Percentiles rank a stretch among this genome's conserved stretches.
These are phyloP conservation scores for Chalciporus pseudorubinellus DNA, from an alignment of 768 basidiomycete species.

Conservation along the genomic window DNA sequence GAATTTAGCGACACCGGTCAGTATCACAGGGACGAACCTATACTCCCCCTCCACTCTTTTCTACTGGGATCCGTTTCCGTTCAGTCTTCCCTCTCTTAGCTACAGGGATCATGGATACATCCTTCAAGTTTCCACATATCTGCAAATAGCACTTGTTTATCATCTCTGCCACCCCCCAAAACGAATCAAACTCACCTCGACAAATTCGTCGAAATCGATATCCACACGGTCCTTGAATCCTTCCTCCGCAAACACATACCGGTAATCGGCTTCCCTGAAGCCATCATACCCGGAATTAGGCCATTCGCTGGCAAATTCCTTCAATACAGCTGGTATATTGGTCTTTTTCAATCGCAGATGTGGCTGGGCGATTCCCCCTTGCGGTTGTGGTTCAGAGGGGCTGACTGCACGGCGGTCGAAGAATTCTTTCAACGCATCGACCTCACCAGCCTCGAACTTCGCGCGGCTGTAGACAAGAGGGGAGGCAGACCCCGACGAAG, in stretches of 20 bases:
- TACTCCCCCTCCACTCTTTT: slow-evolving; percentile 32
- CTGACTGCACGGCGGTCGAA: slow-evolving; percentile 27
- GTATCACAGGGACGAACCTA: slow-evolving; percentile 6
- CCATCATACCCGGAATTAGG: slow-evolving; percentile 52
- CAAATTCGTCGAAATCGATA: slow-evolving; percentile 81
- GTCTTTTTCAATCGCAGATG: slow-evolving; percentile 37
- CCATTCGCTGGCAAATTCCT: slow-evolving; percentile 38
- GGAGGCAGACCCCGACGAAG: too few relatives aligned
- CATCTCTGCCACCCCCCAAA: not conserved
- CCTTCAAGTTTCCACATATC: slow-evolving; percentile 75
- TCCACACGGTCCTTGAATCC: slow-evolving; percentile 57
- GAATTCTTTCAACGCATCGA: slow-evolving; percentile 39
- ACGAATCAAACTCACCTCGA: slow-evolving; percentile 58
- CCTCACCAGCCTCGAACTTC: slow-evolving; percentile 53
- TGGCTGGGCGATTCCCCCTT: not conserved
- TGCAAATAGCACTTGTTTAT: slow-evolving; percentile 23
- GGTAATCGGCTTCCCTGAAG: slow-evolving; percentile 59
- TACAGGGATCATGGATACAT: slow-evolving; percentile 49
- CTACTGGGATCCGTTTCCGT: slow-evolving; percentile 49
- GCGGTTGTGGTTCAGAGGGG: slow-evolving; percentile 13
- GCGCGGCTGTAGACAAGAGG: slow-evolving; percentile 44
- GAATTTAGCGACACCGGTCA: too few relatives aligned
- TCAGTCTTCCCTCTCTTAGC: slow-evolving; percentile 34
- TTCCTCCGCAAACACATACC: slow-evolving; percentile 74
- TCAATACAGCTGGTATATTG: slow-evolving; percentile 43